Conservation (phyloP, 345 rosid species). For the Nasturtium officinale region DNA sequence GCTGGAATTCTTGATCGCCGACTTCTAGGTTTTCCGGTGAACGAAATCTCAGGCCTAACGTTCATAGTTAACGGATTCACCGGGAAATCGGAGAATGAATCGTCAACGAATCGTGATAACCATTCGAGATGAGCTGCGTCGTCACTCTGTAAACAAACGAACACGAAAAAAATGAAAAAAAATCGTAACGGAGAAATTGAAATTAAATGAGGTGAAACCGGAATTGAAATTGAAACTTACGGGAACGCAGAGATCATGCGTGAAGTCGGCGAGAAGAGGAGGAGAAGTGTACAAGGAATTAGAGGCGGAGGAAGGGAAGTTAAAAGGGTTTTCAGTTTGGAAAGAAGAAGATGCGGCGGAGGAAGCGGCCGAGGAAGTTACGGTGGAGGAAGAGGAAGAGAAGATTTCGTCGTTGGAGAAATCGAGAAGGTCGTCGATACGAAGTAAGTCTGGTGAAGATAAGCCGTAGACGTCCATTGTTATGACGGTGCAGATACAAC, state of each 20-base stretch:
- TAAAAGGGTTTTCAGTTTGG: conserved; percentile 34
- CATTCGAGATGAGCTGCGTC: conserved; percentile 90
- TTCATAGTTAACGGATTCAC: conserved; percentile 45
- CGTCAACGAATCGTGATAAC: conserved; percentile 77
- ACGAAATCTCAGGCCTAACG: conserved; percentile 48
- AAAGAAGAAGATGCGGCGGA: conserved; percentile 32
- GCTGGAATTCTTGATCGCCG: conserved; percentile 52
- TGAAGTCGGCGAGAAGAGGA: conserved; percentile 52
- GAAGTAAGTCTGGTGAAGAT: conserved; percentile 55
- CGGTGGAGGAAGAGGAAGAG: conserved; percentile 43
- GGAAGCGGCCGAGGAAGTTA: conserved; percentile 38
- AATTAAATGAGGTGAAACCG: background rate
- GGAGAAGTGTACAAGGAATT: conserved; percentile 29
- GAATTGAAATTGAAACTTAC: conserved; percentile 35
- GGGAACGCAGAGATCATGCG: conserved; percentile 67
- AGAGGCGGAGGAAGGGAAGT: conserved; percentile 33
- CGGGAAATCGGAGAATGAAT: conserved; percentile 64
- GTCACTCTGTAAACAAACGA: conserved; percentile 55
- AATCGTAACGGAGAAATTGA: background rate
- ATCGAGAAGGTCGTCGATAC: conserved; percentile 76
- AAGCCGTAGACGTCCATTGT: conserved; percentile 57
- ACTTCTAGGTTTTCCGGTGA: conserved; percentile 51
- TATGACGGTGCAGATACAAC: background rate
- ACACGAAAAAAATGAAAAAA: background rate
- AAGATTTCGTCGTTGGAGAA: conserved; percentile 60